phyloP scores from a whole-genome alignment of 352 stramenopile species.

The Globisporangium ultimum region DNA sequence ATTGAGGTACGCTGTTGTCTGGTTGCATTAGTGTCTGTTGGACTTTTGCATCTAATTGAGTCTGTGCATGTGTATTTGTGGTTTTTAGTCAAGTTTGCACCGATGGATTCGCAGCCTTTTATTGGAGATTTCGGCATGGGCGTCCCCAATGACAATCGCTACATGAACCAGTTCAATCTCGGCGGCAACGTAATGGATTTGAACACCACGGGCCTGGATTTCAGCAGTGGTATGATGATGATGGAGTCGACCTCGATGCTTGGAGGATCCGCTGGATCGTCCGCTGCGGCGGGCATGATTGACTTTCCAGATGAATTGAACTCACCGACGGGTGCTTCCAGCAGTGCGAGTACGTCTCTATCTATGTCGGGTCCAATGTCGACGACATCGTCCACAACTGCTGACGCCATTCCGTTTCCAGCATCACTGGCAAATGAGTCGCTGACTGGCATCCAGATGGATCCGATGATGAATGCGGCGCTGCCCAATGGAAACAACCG shows the following conservation, averaged over 20 bases:
- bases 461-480: constrained; percentile 19
- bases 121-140: constrained; percentile 72
- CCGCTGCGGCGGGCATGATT: constrained; percentile 54
- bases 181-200: constrained; percentile 37
- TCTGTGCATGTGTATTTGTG: neutral
- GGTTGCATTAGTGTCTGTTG: too few relatives aligned
- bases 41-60: too few relatives aligned
- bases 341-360: constrained; percentile 20
- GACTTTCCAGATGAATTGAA: constrained; percentile 88
- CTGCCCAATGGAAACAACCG: constrained; percentile 18
- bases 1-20: too few relatives aligned
- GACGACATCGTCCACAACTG: constrained; percentile 24
- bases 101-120: constrained; percentile 78
- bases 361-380: constrained; percentile 29
- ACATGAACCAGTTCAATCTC: constrained; percentile 74
- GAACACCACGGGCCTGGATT: constrained; percentile 45
- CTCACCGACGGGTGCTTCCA: constrained; percentile 39
- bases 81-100: neutral
- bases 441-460: constrained; percentile 26
- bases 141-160: constrained; percentile 65
- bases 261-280: constrained; percentile 13
- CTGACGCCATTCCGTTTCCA: constrained; percentile 74
- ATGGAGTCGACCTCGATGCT: constrained; percentile 46
- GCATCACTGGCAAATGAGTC: constrained; percentile 64
- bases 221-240: constrained; percentile 73